These are phyloP conservation scores for Colletotrichum sojae DNA, from an alignment of 2,329 filamentous ascomycete species.

Conservation along the genomic window DNA sequence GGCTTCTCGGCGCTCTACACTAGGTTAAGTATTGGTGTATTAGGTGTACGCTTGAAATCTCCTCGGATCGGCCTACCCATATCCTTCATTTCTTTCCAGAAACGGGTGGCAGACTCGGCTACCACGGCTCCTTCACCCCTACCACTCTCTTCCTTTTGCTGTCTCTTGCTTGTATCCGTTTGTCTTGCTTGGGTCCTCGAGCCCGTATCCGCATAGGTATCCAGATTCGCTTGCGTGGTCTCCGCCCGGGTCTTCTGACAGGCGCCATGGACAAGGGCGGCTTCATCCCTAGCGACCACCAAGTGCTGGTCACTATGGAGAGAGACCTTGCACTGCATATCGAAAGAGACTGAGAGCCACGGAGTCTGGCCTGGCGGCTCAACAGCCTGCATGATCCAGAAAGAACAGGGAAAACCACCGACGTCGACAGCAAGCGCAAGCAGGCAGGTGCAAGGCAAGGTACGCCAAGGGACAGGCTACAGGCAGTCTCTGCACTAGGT, in stretches of 20 bases:
- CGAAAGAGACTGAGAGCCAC: no score
- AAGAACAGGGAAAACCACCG: slow-evolving; percentile 18
- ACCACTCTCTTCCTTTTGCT: slow-evolving; percentile 2
- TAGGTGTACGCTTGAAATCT: background rate
- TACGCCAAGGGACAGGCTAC: background rate
- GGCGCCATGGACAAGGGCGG: slow-evolving; percentile 22
- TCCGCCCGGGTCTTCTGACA: slow-evolving; percentile 15
- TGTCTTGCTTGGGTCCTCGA: slow-evolving; percentile 5
- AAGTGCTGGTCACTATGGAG: no score
- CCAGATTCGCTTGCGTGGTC: background rate
- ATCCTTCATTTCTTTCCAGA: slow-evolving; percentile 29
- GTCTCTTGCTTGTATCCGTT: slow-evolving; percentile 12
- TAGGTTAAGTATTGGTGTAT: background rate
- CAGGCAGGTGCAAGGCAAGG: slow-evolving; percentile 6
- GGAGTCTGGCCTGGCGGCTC: background rate
- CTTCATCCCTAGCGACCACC: no score
- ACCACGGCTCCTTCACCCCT: slow-evolving; percentile 20
- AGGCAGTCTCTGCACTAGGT: background rate
- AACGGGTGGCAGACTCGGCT: slow-evolving; percentile 23
- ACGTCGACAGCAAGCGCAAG: slow-evolving; percentile 17
- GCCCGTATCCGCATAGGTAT: background rate
- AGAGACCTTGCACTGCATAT: no score
- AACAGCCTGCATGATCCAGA: slow-evolving; percentile 2
- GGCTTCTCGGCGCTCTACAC: background rate
- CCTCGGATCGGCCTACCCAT: slow-evolving; percentile 33